Conservation (phyloP, 495 filamentous ascomycete species). For the Penicillium soppii region DNA sequence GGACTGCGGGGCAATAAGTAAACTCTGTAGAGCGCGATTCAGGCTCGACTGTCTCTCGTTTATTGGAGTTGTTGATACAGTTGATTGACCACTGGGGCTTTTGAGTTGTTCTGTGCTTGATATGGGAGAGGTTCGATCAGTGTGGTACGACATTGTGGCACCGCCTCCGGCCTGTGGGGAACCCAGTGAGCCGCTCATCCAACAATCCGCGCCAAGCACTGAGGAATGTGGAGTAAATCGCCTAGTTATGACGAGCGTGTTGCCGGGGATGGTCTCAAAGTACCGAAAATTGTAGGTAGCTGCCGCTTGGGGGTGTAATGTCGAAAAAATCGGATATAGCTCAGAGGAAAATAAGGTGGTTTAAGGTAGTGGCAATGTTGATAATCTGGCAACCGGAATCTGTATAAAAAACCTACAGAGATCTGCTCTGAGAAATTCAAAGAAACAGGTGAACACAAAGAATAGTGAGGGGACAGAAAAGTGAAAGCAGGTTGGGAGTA, state of each 20-base stretch:
- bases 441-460: not conserved
- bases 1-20: constrained; percentile 34
- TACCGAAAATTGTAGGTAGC: not conserved
- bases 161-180: constrained; percentile 34
- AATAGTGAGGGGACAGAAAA: not conserved
- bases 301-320: constrained; percentile 7
- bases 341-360: not conserved
- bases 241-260: constrained; percentile 15
- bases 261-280: constrained; percentile 4
- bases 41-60: constrained; percentile 4
- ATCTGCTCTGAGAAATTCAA: not conserved
- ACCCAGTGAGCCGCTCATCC: constrained; percentile 13
- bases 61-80: not conserved
- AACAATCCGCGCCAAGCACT: constrained; percentile 12
- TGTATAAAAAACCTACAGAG: not conserved
- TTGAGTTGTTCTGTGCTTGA: constrained; percentile 49
- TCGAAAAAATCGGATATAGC: constrained; percentile 3
- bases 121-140: constrained; percentile 30
- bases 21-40: constrained; percentile 15
- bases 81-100: not conserved
- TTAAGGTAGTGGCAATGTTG: not conserved
- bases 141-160: constrained; percentile 30
- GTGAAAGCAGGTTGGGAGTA: not conserved
- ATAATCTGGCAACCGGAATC: not conserved
- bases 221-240: constrained; percentile 30